These are phyloP conservation scores for Themeda triandra DNA, from an alignment of 176 grass and related monocot genomes.

Conservation along the genomic window DNA sequence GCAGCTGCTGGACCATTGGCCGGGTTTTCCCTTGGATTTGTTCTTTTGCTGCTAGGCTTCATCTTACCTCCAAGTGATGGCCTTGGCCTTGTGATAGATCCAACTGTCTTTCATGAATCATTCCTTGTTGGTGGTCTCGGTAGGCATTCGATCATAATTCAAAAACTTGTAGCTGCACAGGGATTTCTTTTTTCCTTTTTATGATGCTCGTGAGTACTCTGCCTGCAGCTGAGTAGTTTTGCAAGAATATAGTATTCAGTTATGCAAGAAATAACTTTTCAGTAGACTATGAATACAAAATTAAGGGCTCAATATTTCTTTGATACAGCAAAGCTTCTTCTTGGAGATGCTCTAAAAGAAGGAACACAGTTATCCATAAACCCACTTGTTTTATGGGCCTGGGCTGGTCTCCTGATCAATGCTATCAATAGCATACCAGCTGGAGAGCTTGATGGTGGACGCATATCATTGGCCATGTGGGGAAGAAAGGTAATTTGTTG, in stretches of 20 bases:
- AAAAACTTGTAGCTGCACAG: not conserved
- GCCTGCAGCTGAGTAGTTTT: not conserved
- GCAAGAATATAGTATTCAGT: not conserved
- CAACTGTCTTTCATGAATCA: constrained; percentile 85
- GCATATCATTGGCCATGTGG: constrained; percentile 80
- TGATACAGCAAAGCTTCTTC: constrained; percentile 81
- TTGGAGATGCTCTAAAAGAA: constrained; percentile 92
- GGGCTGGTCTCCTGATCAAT: constrained; percentile 92
- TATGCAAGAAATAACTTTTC: not conserved
- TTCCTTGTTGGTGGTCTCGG: constrained; percentile 92
- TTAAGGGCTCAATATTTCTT: constrained; percentile 2
- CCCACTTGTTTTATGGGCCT: constrained; percentile 90
- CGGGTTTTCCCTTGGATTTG: constrained; percentile 69
- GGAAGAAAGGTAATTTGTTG: constrained; percentile 71
- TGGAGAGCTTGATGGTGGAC: constrained; percentile 86
- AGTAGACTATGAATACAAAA: not conserved
- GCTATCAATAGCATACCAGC: constrained; percentile 91
- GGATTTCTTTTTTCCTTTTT: not conserved
- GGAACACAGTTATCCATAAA: constrained; percentile 79
- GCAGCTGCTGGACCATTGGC: constrained; percentile 84
- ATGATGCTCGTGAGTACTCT: constrained; percentile 9
- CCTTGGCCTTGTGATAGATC: constrained; percentile 72
- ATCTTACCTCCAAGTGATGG: constrained; percentile 76
- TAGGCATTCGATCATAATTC: constrained; percentile 32
- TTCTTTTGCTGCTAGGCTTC: constrained; percentile 86